Evolutionary conservation across 768 basidiomycete genomes (phyloP).

Genomic region (Pholiota conissans): DNA sequence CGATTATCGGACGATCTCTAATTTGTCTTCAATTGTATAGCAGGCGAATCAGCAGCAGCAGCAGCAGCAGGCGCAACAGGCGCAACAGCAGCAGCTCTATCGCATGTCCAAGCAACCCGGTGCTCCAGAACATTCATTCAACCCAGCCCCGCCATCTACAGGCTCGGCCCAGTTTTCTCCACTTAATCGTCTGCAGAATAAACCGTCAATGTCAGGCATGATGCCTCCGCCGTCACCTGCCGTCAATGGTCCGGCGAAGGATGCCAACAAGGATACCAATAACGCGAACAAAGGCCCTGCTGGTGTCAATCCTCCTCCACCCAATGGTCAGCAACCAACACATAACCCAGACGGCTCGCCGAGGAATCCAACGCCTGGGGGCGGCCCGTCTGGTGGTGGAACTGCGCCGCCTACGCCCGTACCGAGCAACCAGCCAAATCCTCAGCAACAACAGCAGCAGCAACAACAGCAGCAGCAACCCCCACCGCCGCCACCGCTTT

Average conservation of each 20-base stretch:
- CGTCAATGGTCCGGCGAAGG: conserved; percentile 17
- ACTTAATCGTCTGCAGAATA: conserved; percentile 8
- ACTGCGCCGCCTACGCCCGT: conserved; percentile 27
- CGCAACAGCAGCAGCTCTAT: not conserved
- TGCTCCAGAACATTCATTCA: too few relatives aligned
- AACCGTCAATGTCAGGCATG: conserved; percentile 11
- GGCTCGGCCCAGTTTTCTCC: conserved; percentile 8
- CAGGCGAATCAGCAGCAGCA: conserved; percentile 8
- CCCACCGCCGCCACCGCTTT: conserved; percentile 4
- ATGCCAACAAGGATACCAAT: conserved; percentile 6
- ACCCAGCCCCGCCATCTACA: not conserved
- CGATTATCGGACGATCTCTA: not conserved
- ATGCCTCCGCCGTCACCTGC: conserved; percentile 16
- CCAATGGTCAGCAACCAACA: conserved; percentile 8
- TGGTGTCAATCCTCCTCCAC: not conserved
- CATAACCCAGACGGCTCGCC: conserved; percentile 18
- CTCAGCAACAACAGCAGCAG: conserved; percentile 16
- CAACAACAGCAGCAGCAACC: conserved; percentile 14
- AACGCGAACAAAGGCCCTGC: conserved; percentile 1
- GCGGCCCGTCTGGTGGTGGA: conserved; percentile 15
- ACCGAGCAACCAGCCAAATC: conserved; percentile 21
- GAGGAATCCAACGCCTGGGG: conserved; percentile 13
- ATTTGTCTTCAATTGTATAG: not conserved
- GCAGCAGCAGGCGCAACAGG: conserved; percentile 3
- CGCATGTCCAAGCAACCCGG: conserved; percentile 6